Conservation (phyloP, 2,329 filamentous ascomycete genomes). For the Clarireedia monteithiana region DNA sequence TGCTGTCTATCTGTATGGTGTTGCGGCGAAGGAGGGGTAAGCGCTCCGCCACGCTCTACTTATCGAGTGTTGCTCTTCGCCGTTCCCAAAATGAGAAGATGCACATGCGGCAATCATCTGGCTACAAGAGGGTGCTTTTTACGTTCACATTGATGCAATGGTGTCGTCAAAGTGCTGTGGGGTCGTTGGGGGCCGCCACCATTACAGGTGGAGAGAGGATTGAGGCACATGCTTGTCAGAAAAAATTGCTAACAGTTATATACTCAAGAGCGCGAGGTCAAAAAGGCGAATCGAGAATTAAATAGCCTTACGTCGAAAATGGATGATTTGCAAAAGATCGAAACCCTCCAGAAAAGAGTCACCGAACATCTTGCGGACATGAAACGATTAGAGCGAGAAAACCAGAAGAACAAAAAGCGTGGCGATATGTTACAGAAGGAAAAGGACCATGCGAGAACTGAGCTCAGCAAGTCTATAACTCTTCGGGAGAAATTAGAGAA, state of each 20-base stretch:
- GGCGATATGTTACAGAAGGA: constrained; percentile 94
- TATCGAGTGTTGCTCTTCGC: background rate
- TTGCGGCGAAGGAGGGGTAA: constrained; percentile 8
- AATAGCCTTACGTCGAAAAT: constrained; percentile 85
- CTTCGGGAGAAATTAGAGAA: constrained; percentile 98
- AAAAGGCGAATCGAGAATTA: constrained; percentile 86
- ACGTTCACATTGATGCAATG: background rate
- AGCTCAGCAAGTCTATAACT: constrained; percentile 81
- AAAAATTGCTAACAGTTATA: constrained; percentile 13
- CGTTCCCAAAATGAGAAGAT: background rate
- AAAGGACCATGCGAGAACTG: constrained; percentile 80
- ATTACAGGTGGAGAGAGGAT: constrained; percentile 24
- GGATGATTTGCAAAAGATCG: constrained; percentile 84
- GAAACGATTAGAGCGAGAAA: constrained; percentile 91
- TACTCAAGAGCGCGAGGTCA: constrained; percentile 76
- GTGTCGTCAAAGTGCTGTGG: background rate
- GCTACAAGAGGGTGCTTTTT: background rate
- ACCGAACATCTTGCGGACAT: constrained; percentile 88
- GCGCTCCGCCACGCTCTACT: constrained; percentile 3
- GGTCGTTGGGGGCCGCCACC: background rate
- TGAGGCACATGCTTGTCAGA: constrained; percentile 2
- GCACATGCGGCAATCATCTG: background rate
- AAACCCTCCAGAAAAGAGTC: constrained; percentile 83
- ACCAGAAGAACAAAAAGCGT: constrained; percentile 91
- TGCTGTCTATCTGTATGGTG: background rate